phyloP scores from a whole-genome alignment of 192 early-diverging fungal species.

The Coemansia sp. region DNA sequence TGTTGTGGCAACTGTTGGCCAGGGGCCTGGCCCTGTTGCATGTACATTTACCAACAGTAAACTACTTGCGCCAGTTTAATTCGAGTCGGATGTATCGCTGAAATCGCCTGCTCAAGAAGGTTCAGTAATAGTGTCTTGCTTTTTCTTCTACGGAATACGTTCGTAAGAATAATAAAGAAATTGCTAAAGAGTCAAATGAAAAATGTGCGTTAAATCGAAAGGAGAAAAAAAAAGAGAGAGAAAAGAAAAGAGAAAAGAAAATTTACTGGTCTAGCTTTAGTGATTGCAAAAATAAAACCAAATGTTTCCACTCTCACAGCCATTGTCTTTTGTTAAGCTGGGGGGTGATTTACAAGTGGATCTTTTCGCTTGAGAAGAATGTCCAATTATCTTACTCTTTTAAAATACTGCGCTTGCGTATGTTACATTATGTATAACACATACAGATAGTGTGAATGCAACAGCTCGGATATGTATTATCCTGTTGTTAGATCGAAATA shows the following conservation, averaged over 20 bases:
- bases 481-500: neutral
- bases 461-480: neutral
- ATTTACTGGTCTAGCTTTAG: neutral
- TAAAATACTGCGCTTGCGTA: neutral
- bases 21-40: constrained; percentile 55
- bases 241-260: neutral
- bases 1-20: constrained; percentile 54
- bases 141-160: neutral
- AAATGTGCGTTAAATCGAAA: neutral
- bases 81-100: constrained; percentile 4
- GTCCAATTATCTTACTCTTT: too few relatives aligned
- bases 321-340: too few relatives aligned
- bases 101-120: neutral
- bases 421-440: neutral
- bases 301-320: too few relatives aligned
- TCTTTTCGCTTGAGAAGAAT: neutral
- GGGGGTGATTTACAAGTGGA: neutral
- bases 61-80: constrained; percentile 1
- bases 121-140: neutral
- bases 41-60: constrained; percentile 39
- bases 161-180: neutral
- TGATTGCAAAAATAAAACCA: neutral
- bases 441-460: neutral
- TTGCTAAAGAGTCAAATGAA: neutral
- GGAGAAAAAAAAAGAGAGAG: neutral